These are phyloP conservation scores for Crithidia expoeki DNA, from an alignment of 208 protist genomes.

Conservation along the genomic window DNA sequence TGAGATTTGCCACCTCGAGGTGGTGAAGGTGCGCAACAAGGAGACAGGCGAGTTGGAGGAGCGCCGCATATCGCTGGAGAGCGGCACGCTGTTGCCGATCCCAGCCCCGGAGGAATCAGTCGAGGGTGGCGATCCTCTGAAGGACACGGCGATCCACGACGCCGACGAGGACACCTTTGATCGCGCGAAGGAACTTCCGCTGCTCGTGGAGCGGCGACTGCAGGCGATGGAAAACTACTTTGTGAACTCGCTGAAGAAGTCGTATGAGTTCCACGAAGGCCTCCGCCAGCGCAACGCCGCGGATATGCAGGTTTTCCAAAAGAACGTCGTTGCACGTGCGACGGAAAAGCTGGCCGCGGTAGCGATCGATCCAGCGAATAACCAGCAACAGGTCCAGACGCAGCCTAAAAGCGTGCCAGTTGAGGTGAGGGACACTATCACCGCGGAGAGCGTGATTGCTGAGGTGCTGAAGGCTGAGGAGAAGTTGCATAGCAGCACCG, in stretches of 20 bases:
- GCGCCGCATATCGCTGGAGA: constrained; percentile 75
- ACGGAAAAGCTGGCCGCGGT: constrained; percentile 52
- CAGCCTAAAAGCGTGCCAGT: not conserved
- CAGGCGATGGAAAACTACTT: constrained; percentile 89
- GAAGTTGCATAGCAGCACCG: not conserved
- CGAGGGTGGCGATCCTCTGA: constrained; percentile 75
- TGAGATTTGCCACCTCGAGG: constrained; percentile 64
- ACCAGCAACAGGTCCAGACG: not conserved
- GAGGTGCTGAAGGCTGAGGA: constrained; percentile 39
- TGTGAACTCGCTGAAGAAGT: constrained; percentile 49
- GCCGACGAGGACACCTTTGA: constrained; percentile 83
- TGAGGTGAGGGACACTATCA: constrained; percentile 8
- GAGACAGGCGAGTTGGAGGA: constrained; percentile 74
- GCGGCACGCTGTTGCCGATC: constrained; percentile 81
- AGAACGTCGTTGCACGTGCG: constrained; percentile 58
- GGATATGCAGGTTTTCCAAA: constrained; percentile 73
- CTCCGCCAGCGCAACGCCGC: constrained; percentile 59
- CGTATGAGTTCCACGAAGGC: constrained; percentile 70
- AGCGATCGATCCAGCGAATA: not conserved
- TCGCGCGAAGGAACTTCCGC: constrained; percentile 61
- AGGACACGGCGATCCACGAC: constrained; percentile 86
- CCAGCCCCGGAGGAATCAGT: constrained; percentile 54
- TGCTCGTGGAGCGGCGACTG: constrained; percentile 74
- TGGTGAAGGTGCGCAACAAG: constrained; percentile 86
- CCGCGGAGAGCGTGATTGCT: constrained; percentile 10